Percentiles rank a stretch among this genome's conserved stretches.
These are phyloP conservation scores for Colletotrichum scovillei DNA, from an alignment of 2,329 filamentous ascomycete genomes.

Conservation along the genomic window DNA sequence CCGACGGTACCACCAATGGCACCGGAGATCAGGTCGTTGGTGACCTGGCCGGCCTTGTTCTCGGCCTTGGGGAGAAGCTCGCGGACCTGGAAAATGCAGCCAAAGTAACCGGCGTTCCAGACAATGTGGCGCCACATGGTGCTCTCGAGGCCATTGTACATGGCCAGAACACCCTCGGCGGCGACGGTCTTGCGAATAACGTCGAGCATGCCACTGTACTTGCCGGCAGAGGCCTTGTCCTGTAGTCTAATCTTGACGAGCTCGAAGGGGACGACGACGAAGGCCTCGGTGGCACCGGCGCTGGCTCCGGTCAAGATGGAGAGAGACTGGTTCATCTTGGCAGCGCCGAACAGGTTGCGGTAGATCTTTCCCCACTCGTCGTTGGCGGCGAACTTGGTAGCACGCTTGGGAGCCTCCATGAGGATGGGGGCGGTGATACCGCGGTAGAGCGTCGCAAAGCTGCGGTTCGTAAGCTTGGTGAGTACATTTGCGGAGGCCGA, in stretches of 20 bases:
- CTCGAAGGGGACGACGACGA: slow-evolving; percentile 98
- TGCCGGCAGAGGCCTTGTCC: slow-evolving; percentile 91
- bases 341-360: slow-evolving; percentile 83
- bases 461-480: slow-evolving; percentile 47
- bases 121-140: slow-evolving; percentile 92
- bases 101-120: slow-evolving; percentile 98
- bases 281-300: slow-evolving; percentile 93
- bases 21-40: slow-evolving; percentile 89
- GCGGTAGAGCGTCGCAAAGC: slow-evolving; percentile 90
- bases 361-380: slow-evolving; percentile 98
- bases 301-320: slow-evolving; percentile 94
- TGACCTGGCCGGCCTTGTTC: slow-evolving; percentile 83
- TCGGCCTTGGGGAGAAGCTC: slow-evolving; percentile 83
- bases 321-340: slow-evolving; percentile 91
- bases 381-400: slow-evolving; percentile 98
- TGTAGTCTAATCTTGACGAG: slow-evolving; percentile 98
- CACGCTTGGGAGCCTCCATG: slow-evolving; percentile 95
- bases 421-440: slow-evolving; percentile 96
- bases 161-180: slow-evolving; percentile 83
- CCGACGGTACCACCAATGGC: slow-evolving; percentile 87
- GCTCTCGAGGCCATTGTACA: slow-evolving; percentile 97
- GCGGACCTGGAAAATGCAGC: slow-evolving; percentile 97
- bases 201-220: slow-evolving; percentile 86
- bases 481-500: background rate
- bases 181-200: slow-evolving; percentile 84